Evolutionary conservation across 345 rosid species (phyloP).

Genomic region (Xanthoceras sorbifolium): DNA sequence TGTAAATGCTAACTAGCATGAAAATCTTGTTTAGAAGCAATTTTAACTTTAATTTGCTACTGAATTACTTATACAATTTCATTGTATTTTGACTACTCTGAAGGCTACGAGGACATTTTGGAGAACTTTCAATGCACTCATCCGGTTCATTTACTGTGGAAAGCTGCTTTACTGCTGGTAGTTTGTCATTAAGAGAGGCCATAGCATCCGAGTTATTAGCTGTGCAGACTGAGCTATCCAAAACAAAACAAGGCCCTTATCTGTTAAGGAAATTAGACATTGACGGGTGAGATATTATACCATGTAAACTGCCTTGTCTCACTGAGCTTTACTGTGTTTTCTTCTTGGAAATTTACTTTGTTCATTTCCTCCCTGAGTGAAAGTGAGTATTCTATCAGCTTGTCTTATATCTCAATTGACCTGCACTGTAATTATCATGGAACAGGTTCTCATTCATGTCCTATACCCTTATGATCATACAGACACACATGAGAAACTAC

Average conservation of each 20-base stretch:
- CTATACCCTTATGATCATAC: neutral
- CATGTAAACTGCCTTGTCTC: neutral
- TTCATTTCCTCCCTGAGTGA: too few relatives aligned
- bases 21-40: neutral
- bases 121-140: conserved; percentile 64
- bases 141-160: conserved; percentile 90
- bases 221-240: conserved; percentile 60
- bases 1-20: neutral
- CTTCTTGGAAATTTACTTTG: neutral
- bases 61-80: neutral
- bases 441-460: neutral
- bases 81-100: conserved; percentile 13
- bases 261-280: conserved; percentile 77
- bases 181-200: conserved; percentile 64
- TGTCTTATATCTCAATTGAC: neutral
- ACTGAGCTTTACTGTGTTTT: neutral
- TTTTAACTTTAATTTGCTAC: neutral
- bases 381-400: neutral
- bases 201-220: conserved; percentile 71
- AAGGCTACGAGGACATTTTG: conserved; percentile 85
- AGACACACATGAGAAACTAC: neutral
- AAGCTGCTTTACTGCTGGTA: conserved; percentile 75
- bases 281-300: conserved; percentile 59
- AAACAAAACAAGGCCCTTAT: conserved; percentile 83
- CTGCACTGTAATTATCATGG: neutral